Evolutionary conservation across 2,329 filamentous ascomycete genomes (phyloP), one percentile per base, ranked within the genome.

Genomic region (Ophiostoma ulmi): DNA sequence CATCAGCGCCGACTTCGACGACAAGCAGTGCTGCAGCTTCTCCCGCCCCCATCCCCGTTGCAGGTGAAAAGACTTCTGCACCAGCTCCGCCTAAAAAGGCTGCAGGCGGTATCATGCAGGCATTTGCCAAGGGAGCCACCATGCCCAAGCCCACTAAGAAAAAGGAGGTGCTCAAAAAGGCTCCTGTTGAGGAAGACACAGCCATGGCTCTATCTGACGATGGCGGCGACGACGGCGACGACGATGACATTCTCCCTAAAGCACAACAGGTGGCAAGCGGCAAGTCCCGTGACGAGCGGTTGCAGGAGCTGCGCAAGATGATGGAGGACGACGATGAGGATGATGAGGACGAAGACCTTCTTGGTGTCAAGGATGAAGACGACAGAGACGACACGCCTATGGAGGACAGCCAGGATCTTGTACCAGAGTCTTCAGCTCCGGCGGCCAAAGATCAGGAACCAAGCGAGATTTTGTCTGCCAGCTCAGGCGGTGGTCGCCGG

Each of bases 261-360:
- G 78, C 79, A 2, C 70, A 81, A 74, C 67, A 74, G 0, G 77
- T 77, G 3, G 76, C 77, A 39, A 75, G 76, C 17, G 75, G 76
- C 17, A 75, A 78, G 75, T 81, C 78, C 22, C 86, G 84, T 72
- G 87, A 87, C 75, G 87, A 91, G 71, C 85, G 89, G 35, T 86
- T 91, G 75, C 89, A 89, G 69, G 86, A 84, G 73, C 79, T 93
- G 67, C 85, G 84, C 70, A 86, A 87, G 75, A 93, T 93, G 90
- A 93, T 93, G 91, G 90, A 93, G 65, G 86, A 87, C 70, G 84
- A 86, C 55, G 89, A 90, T n/a, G 82, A 84, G 0, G 80, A 82
- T 13, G 79, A 80, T 22, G 78, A 80, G 1, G 84, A 89, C 76
- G 82, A 85, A n/a, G 85, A 88, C 74, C 7, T 11, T 36, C 83